These are phyloP conservation scores for Lachancea meyersii DNA, from an alignment of 805 yeast genomes.

Conservation along the genomic window DNA sequence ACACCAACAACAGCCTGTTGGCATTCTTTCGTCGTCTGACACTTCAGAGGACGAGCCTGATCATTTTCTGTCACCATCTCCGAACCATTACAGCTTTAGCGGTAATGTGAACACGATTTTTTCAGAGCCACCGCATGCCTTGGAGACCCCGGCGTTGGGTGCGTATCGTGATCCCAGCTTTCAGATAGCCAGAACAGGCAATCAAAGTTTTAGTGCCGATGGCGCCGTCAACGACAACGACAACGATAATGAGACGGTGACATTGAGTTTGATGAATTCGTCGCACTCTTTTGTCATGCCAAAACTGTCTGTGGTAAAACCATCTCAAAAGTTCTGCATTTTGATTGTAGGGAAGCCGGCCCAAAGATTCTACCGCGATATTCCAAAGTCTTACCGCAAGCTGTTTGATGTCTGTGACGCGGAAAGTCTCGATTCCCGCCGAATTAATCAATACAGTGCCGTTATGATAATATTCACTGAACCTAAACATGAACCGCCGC, in stretches of 20 bases:
- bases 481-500: conserved; percentile 17
- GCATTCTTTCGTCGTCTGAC: conserved; percentile 26
- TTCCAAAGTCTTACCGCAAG: conserved; percentile 21
- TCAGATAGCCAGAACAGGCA: background rate
- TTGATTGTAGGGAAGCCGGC: conserved; percentile 27
- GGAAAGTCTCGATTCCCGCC: conserved; percentile 15
- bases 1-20: conserved; percentile 8
- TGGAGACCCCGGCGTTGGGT: conserved; percentile 3
- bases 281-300: conserved; percentile 33
- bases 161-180: background rate
- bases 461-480: conserved; percentile 24
- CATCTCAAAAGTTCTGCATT: conserved; percentile 19
- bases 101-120: background rate
- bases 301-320: conserved; percentile 22
- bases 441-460: conserved; percentile 14
- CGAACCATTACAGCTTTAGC: conserved; percentile 5
- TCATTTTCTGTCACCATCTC: conserved; percentile 12
- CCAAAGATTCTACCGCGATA: conserved; percentile 18
- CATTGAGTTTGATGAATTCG: conserved; percentile 24
- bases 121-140: conserved; percentile 3
- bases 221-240: conserved; percentile 8
- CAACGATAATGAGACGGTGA: conserved; percentile 21
- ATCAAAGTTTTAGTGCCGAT: background rate
- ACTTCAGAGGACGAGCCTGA: conserved; percentile 31
- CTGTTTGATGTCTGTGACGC: conserved; percentile 22